Evolutionary conservation across 768 basidiomycete species (phyloP).

Genomic region (Kwoniella sp.): DNA sequence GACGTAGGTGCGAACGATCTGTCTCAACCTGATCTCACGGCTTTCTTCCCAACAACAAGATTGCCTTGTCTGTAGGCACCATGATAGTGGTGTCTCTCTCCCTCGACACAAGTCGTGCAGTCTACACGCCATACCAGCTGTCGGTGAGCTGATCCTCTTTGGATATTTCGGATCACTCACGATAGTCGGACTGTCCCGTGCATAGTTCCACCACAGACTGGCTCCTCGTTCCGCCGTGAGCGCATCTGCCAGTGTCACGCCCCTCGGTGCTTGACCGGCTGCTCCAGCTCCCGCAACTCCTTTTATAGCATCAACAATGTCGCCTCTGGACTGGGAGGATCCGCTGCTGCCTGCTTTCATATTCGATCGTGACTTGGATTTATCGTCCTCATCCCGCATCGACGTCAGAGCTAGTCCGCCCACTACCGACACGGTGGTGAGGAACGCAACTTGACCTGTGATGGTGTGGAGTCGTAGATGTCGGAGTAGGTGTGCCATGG

Average conservation of each 20-base stretch:
- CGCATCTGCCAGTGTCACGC: constrained; percentile 9
- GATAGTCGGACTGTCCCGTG: constrained; percentile 7
- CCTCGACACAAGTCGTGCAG: constrained; percentile 3
- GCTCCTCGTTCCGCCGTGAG: constrained; percentile 14
- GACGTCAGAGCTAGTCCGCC: constrained; percentile 7
- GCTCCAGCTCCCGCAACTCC: background rate
- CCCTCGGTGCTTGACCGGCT: background rate
- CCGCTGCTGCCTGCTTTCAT: background rate
- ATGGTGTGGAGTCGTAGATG: constrained; percentile 7
- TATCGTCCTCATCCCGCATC: constrained; percentile 1
- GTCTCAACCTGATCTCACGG: constrained; percentile 56
- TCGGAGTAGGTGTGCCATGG: background rate
- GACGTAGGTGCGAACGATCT: background rate
- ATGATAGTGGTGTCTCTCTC: constrained; percentile 58
- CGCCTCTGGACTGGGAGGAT: background rate
- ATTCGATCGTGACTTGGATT: background rate
- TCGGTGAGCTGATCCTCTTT: background rate
- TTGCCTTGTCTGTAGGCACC: constrained; percentile 80
- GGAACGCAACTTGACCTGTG: constrained; percentile 9
- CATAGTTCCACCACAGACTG: constrained; percentile 21
- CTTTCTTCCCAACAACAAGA: constrained; percentile 71
- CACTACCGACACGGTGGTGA: constrained; percentile 4
- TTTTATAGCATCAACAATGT: constrained; percentile 9
- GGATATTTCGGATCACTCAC: background rate
- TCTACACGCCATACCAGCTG: background rate